phyloP scores from a whole-genome alignment of 768 basidiomycete genomes.

The Tricholoma sp. region DNA sequence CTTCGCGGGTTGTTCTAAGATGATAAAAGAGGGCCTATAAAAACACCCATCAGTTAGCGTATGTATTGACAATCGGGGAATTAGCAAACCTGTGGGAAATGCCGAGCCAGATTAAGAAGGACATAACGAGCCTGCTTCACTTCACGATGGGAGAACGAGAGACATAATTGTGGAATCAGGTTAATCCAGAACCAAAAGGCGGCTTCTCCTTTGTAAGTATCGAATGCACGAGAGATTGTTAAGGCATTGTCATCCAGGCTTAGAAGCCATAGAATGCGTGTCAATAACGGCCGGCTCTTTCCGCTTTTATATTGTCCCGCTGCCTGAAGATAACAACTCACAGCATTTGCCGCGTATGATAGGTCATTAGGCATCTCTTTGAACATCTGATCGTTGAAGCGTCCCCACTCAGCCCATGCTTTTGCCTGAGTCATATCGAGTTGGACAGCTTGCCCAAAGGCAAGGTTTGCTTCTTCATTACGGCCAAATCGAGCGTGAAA shows the following conservation, averaged over 20 bases:
- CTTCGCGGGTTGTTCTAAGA: slow-evolving; percentile 64
- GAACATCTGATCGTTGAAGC: slow-evolving; percentile 90
- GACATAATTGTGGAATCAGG: slow-evolving; percentile 87
- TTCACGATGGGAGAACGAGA: slow-evolving; percentile 87
- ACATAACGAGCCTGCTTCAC: slow-evolving; percentile 90
- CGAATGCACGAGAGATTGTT: slow-evolving; percentile 77
- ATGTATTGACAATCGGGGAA: neutral
- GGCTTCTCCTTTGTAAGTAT: slow-evolving; percentile 93
- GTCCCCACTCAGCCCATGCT: slow-evolving; percentile 98
- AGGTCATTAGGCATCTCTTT: slow-evolving; percentile 76
- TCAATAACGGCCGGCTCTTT: slow-evolving; percentile 87
- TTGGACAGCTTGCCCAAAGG: slow-evolving; percentile 94
- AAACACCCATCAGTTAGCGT: slow-evolving; percentile 5
- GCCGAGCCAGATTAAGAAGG: slow-evolving; percentile 83
- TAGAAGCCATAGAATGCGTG: slow-evolving; percentile 93
- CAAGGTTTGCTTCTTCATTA: slow-evolving; percentile 83
- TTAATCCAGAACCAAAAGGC: slow-evolving; percentile 99
- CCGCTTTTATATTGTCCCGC: slow-evolving; percentile 92
- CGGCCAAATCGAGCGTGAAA: slow-evolving; percentile 87
- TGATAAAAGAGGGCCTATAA: slow-evolving; percentile 91
- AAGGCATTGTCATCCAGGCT: slow-evolving; percentile 80
- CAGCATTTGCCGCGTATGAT: slow-evolving; percentile 80
- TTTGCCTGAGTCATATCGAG: slow-evolving; percentile 93
- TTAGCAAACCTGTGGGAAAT: slow-evolving; percentile 79
- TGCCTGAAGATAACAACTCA: slow-evolving; percentile 96